Conservation (phyloP, 495 filamentous ascomycete species). For the Lasiosphaeria hispida region DNA sequence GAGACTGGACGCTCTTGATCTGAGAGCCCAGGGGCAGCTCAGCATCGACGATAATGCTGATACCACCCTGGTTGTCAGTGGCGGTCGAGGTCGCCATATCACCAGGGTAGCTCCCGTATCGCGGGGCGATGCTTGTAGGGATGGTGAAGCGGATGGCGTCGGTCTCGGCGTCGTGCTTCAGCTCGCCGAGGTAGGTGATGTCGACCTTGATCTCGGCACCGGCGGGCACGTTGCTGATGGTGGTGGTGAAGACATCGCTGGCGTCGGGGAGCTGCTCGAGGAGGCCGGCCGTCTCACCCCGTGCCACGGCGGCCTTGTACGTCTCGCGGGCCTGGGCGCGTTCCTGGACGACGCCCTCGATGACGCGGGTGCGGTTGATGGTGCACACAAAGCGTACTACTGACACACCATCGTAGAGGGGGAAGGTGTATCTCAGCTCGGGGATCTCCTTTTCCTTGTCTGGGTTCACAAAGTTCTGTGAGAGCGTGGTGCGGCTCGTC, state of each 20-base stretch:
- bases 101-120: slow-evolving; percentile 55
- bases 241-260: slow-evolving; percentile 62
- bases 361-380: slow-evolving; percentile 45
- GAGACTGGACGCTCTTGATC: slow-evolving; percentile 60
- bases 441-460: slow-evolving; percentile 35
- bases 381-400: slow-evolving; percentile 61
- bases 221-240: slow-evolving; percentile 61
- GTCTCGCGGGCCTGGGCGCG: slow-evolving; percentile 52
- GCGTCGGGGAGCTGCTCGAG: slow-evolving; percentile 57
- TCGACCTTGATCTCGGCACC: slow-evolving; percentile 51
- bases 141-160: slow-evolving; percentile 65
- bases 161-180: slow-evolving; percentile 62
- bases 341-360: slow-evolving; percentile 61
- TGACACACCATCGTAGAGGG: slow-evolving; percentile 64
- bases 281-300: slow-evolving; percentile 59
- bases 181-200: slow-evolving; percentile 63
- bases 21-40: slow-evolving; percentile 52
- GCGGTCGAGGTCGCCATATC: slow-evolving; percentile 17
- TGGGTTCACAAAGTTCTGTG: slow-evolving; percentile 60
- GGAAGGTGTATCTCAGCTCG: slow-evolving; percentile 60
- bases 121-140: slow-evolving; percentile 59
- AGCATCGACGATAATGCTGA: slow-evolving; percentile 60
- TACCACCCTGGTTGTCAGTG: slow-evolving; percentile 35
- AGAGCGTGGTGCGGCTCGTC: slow-evolving; percentile 57
- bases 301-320: slow-evolving; percentile 53